Conservation (phyloP, 1,284 basidiomycete genomes). For the Cryptococcus jaspeensis region DNA sequence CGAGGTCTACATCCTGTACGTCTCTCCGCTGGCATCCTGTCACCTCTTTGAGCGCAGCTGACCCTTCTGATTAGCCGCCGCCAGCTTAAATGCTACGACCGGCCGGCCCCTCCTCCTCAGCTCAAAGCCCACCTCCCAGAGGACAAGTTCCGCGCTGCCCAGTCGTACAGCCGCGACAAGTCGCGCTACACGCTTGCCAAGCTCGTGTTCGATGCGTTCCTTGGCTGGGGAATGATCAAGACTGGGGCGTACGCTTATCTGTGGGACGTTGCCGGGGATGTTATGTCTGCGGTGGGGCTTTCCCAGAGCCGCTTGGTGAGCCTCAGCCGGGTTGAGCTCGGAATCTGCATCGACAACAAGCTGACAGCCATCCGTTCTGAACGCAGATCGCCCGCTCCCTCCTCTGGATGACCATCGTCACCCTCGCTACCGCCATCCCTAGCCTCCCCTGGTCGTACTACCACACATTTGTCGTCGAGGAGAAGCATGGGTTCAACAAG, state of each 20-base stretch:
- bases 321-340: conserved; percentile 1
- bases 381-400: conserved; percentile 77
- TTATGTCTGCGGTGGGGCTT: conserved; percentile 56
- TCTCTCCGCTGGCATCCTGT: background rate
- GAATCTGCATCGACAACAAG: background rate
- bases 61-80: conserved; percentile 50
- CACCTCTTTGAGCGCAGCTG: background rate
- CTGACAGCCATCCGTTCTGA: conserved; percentile 16
- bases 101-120: conserved; percentile 70
- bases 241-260: conserved; percentile 75
- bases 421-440: conserved; percentile 66
- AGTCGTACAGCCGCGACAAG: conserved; percentile 88
- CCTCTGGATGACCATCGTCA: conserved; percentile 69
- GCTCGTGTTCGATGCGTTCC: conserved; percentile 67
- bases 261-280: conserved; percentile 57
- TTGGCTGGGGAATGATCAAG: conserved; percentile 71
- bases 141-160: conserved; percentile 82
- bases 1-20: conserved; percentile 39
- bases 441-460: conserved; percentile 73
- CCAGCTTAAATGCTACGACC: conserved; percentile 80
- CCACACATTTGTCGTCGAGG: conserved; percentile 89
- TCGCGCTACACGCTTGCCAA: conserved; percentile 77
- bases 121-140: conserved; percentile 70
- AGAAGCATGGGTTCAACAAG: conserved; percentile 97
- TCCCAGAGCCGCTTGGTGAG: conserved; percentile 34